Base-by-base conservation (phyloP, 306 rosid genomes). In the Senna tora region DNA sequence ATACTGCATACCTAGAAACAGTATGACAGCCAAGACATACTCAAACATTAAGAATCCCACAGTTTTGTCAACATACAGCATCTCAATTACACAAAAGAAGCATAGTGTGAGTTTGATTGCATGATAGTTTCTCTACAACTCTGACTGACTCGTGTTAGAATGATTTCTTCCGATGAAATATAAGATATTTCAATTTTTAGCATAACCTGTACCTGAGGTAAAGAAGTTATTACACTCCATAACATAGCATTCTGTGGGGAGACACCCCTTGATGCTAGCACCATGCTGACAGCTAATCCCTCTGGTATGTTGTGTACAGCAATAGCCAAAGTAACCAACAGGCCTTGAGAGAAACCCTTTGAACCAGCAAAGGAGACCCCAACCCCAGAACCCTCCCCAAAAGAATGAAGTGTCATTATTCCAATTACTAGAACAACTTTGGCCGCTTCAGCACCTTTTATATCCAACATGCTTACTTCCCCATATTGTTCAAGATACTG, bases 271-370 rank as follows among this genome's bases (percentile, higher is more conserved):
- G 99, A 89, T 59, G 96, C 93, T 73, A 95, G 90, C 71, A 95
- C 93, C 99, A 95, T 95, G 77, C 97, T 92, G 62, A 95, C 99
- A 78, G 99, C 99, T 77, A 95, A 85, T 74, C 99, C 99, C 85
- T 95, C 99, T 1, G 99, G 99, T 81, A 95, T 89, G 76, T 95
- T 95, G 88, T 95, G 97, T 38, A 95, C 97, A 2, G 99, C 99
- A 58, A 89, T 95, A 78, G 99, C 99, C 84, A 95, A 85, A 73
- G 99, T 95, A 62, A 95, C 99, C 84, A 95, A 75, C 81, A 95
- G 85, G 51, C 99, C 99, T 86, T 95, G 97, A 79, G 96, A 74
- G 80, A 91, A 95, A 79, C 99, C 99, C 84, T 89, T 95, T 28
- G 96, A 84, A 42, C 97, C 97, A 65, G 99, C 97, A 87, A 95